Percentiles rank a stretch among this genome's conserved stretches.
These are phyloP conservation scores for Lactarius pseudohatsudake DNA, from an alignment of 768 basidiomycete genomes.

Conservation along the genomic window DNA sequence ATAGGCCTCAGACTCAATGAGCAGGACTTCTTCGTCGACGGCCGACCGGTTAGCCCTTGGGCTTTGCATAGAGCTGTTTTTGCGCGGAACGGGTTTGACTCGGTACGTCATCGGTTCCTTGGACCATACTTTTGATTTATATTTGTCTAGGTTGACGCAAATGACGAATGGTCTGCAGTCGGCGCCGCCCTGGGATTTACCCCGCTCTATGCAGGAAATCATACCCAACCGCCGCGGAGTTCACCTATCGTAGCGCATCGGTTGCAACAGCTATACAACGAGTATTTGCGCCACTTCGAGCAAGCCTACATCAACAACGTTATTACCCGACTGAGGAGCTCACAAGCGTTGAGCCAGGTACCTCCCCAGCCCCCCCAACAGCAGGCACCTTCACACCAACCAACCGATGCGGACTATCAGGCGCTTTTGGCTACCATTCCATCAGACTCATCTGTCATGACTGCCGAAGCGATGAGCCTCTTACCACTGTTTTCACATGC, in stretches of 20 bases:
- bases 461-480: slow-evolving; percentile 13
- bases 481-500: slow-evolving; percentile 19
- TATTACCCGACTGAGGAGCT: background rate
- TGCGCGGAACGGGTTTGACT: slow-evolving; percentile 11
- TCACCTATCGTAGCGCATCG: slow-evolving; percentile 10
- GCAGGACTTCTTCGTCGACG: slow-evolving; percentile 10
- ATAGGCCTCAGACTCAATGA: slow-evolving; percentile 5
- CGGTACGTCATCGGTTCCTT: background rate
- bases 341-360: background rate
- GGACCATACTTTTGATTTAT: background rate
- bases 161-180: slow-evolving; percentile 17
- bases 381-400: slow-evolving; percentile 17
- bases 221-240: slow-evolving; percentile 3
- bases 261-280: slow-evolving; percentile 15
- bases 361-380: slow-evolving; percentile 9
- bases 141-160: slow-evolving; percentile 8
- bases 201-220: background rate
- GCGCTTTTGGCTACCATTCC: slow-evolving; percentile 12
- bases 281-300: slow-evolving; percentile 12
- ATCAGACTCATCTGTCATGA: slow-evolving; percentile 3
- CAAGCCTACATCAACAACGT: slow-evolving; percentile 10
- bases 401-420: slow-evolving; percentile 22
- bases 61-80: slow-evolving; percentile 10
- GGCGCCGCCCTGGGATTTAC: slow-evolving; percentile 14
- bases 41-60: slow-evolving; percentile 11